phyloP scores from a whole-genome alignment of 345 rosid species.

The Salix arbutifolia region DNA sequence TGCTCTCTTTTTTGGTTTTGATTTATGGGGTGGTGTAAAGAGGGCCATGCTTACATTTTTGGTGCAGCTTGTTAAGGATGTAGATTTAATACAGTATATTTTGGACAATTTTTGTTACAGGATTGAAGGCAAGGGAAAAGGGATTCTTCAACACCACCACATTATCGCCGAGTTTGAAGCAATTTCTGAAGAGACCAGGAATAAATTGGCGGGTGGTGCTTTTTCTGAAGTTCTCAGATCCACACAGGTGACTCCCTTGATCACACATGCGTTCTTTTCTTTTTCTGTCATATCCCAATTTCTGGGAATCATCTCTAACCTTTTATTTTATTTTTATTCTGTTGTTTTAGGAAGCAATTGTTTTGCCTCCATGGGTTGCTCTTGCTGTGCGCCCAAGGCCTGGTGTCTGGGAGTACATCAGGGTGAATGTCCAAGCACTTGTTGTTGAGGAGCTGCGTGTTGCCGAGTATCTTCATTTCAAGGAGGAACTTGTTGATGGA shows the following conservation, averaged over 20 bases:
- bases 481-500: conserved; percentile 97
- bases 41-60: neutral
- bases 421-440: conserved; percentile 76
- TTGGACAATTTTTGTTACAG: conserved; percentile 28
- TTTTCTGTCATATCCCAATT: neutral
- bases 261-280: neutral
- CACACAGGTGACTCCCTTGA: conserved; percentile 46
- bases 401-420: conserved; percentile 91
- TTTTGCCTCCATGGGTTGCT: conserved; percentile 84
- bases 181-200: conserved; percentile 46
- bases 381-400: conserved; percentile 94
- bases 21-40: neutral
- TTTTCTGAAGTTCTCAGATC: conserved; percentile 62
- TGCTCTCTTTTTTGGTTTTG: neutral
- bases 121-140: conserved; percentile 69
- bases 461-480: conserved; percentile 80
- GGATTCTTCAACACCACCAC: conserved; percentile 70
- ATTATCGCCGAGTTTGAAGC: conserved; percentile 74
- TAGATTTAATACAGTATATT: neutral
- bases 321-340: conserved; percentile 3
- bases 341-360: conserved; percentile 72
- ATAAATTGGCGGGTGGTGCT: conserved; percentile 50
- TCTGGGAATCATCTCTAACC: neutral
- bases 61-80: neutral
- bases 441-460: conserved; percentile 73